Evolutionary conservation across 2,329 filamentous ascomycete genomes (phyloP).

Genomic region (Macrophomina tecta): DNA sequence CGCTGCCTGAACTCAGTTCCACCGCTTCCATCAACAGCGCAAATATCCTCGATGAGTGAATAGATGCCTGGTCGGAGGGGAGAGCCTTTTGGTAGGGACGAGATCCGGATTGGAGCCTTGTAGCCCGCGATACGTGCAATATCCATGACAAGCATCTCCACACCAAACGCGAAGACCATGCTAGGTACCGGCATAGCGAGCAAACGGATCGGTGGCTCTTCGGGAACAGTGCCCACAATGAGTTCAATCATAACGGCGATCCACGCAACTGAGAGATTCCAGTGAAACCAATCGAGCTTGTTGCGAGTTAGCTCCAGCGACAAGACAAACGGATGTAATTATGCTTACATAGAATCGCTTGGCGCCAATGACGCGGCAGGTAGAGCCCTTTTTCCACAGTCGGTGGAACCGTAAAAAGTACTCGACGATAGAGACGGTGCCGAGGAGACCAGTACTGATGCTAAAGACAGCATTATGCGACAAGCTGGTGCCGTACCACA

Average conservation of each 20-base stretch:
- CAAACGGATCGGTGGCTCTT: constrained; percentile 58
- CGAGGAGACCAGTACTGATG: constrained; percentile 60
- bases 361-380: constrained; percentile 58
- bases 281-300: constrained; percentile 63
- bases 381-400: constrained; percentile 59
- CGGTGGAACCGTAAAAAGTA: constrained; percentile 58
- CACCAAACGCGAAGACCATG: constrained; percentile 60
- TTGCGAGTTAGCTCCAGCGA: constrained; percentile 31
- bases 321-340: neutral
- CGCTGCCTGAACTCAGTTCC: constrained; percentile 59
- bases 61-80: constrained; percentile 61
- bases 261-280: constrained; percentile 62
- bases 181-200: constrained; percentile 59
- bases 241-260: constrained; percentile 63
- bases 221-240: constrained; percentile 57
- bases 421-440: constrained; percentile 61
- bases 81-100: constrained; percentile 57
- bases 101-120: constrained; percentile 58
- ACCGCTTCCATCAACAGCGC: constrained; percentile 60
- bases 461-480: constrained; percentile 59
- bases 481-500: constrained; percentile 64
- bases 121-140: constrained; percentile 52
- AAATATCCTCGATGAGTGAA: constrained; percentile 60
- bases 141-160: constrained; percentile 58
- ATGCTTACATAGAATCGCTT: constrained; percentile 46